Evolutionary conservation across 352 stramenopile species (phyloP), one percentile per base, ranked within the genome.

Genomic region (Thalassiosira livingstoniorum): DNA sequence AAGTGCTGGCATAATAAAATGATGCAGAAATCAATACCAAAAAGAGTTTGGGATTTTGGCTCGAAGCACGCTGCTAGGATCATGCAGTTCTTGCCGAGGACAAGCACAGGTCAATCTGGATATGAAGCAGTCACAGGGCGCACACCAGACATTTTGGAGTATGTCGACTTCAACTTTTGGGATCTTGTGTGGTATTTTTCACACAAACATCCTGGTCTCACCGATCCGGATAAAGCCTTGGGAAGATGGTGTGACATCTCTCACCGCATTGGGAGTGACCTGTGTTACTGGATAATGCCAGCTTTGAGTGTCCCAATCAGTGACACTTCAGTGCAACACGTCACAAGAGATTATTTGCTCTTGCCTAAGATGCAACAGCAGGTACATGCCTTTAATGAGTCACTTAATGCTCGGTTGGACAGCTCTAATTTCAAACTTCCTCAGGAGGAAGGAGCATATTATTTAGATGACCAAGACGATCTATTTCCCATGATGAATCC

Each of bases 141-240:
- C 3, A 64, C 25, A 2, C 53, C 53, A 15, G 21, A 61, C 13
- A 61, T 61, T 10, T 61, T 27, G 2, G 25, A 61, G 13, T 61
- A 32, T 27, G n/a, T 61, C 10, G 57, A 39, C 31, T 64, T 64
- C 23, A 32, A 64, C 31, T 64, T 64, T 64, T 64, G 23, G 4
- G 57, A 64, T 27, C 31, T 64, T 2, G 57, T 64, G 10, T 64
- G 32, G 57, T 64, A 64, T n/a, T 43, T 13, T 10, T 13, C 27
- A 1, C 5, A 32, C 1, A 18, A 23, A 18, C 1, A 64, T 2
- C 57, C 25, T 2, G 34, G 1, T 27, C 21, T 61, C 11, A 11
- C 3, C 15, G 53, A 61, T 1, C 3, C 1, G 1, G 25, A 61
- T 31, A 4, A 27, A 2, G 1, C 18, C 13, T 27, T 61, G 65